Evolutionary conservation across 2,329 filamentous ascomycete genomes (phyloP).

Genomic region (Curvularia lunata): DNA sequence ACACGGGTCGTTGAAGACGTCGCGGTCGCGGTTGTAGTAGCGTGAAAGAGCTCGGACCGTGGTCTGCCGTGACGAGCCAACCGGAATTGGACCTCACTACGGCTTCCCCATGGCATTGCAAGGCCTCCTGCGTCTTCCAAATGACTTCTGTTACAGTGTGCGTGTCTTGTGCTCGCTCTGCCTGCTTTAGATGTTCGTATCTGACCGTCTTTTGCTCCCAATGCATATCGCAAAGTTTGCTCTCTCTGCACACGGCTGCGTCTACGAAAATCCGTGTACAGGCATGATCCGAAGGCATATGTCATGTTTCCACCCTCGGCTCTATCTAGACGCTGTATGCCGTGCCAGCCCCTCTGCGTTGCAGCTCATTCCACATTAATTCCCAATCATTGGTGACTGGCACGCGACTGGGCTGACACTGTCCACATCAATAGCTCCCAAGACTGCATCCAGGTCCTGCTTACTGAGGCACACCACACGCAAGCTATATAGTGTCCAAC

Average conservation of each 20-base stretch:
- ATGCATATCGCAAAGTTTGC: slow-evolving; percentile 10
- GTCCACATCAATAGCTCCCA: slow-evolving; percentile 21
- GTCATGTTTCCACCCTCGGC: slow-evolving; percentile 35
- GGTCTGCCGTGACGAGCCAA: slow-evolving; percentile 9
- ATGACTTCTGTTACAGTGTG: slow-evolving; percentile 4
- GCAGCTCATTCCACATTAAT: slow-evolving; percentile 32
- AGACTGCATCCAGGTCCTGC: slow-evolving; percentile 15
- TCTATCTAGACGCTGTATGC: slow-evolving; percentile 37
- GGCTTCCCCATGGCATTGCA: slow-evolving; percentile 9
- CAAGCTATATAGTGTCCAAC: neutral
- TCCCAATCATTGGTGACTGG: slow-evolving; percentile 32
- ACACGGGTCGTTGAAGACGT: slow-evolving; percentile 4
- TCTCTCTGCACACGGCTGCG: slow-evolving; percentile 18
- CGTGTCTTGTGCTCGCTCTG: slow-evolving; percentile 9
- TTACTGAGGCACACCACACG: neutral
- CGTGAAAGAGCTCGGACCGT: slow-evolving; percentile 35
- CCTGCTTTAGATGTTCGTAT: neutral
- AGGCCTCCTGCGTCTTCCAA: neutral
- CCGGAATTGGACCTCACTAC: slow-evolving; percentile 29
- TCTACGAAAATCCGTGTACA: slow-evolving; percentile 37
- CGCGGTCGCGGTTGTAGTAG: slow-evolving; percentile 14
- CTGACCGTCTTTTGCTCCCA: slow-evolving; percentile 1
- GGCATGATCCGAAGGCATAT: slow-evolving; percentile 36
- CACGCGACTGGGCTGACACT: slow-evolving; percentile 26
- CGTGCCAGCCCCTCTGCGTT: slow-evolving; percentile 46